A percentile compares a stretch with the other conserved stretches of the same genome.
These are phyloP conservation scores for Tetratostichococcus sp. DNA, from an alignment of 139 green algal species.

Conservation along the genomic window DNA sequence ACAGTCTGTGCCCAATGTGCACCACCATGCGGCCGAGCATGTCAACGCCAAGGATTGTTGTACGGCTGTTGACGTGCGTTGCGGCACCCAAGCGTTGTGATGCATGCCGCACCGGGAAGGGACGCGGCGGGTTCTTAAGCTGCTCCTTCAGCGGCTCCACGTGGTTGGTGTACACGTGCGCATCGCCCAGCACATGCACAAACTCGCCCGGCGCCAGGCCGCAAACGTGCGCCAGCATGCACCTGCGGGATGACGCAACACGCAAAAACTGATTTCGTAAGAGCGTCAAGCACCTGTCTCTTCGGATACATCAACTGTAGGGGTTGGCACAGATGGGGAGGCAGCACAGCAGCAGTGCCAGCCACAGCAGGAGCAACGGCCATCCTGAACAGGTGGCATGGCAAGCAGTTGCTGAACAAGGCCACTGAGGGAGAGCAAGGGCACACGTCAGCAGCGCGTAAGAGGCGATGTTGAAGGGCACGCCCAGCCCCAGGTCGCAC, in stretches of 20 bases:
- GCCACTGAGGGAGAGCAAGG: neutral
- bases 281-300: too few relatives aligned
- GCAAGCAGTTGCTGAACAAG: too few relatives aligned
- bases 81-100: too few relatives aligned
- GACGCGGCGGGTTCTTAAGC: constrained; percentile 70
- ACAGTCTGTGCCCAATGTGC: too few relatives aligned
- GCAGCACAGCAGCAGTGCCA: too few relatives aligned
- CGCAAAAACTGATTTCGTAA: neutral
- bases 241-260: neutral
- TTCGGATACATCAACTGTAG: too few relatives aligned
- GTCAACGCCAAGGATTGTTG: too few relatives aligned
- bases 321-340: too few relatives aligned
- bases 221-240: constrained; percentile 59
- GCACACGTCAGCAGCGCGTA: constrained; percentile 90
- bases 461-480: constrained; percentile 99
- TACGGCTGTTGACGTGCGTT: too few relatives aligned
- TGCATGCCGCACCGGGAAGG: constrained; percentile 65
- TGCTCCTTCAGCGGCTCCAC: constrained; percentile 94
- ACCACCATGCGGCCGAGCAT: neutral
- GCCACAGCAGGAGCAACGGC: too few relatives aligned
- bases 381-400: too few relatives aligned
- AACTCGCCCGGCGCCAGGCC: constrained; percentile 88
- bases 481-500: constrained; percentile 95
- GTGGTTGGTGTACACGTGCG: constrained; percentile 98
- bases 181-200: constrained; percentile 92